A percentile compares a stretch with the other conserved stretches of the same genome.
phyloP scores from a whole-genome alignment of 2,329 filamentous ascomycete species.

The Fusarium cicatricum region DNA sequence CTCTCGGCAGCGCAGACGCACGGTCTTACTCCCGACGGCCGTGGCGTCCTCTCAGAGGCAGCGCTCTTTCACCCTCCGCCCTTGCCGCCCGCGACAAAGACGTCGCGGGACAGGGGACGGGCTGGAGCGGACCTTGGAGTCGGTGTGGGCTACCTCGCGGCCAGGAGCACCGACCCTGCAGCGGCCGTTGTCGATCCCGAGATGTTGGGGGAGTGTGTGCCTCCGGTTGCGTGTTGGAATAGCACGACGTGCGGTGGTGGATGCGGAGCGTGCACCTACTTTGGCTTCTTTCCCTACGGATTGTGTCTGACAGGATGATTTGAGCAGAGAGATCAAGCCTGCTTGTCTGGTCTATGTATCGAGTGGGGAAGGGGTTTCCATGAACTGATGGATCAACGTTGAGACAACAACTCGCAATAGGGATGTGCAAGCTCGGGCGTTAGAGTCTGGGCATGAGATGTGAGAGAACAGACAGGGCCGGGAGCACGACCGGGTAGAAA shows the following conservation, averaged over 20 bases:
- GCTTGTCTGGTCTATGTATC: neutral
- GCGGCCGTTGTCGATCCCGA: conserved; percentile 1
- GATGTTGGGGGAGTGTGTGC: conserved; percentile 13
- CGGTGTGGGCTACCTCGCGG: neutral
- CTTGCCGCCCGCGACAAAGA: neutral
- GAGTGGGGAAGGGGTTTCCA: neutral
- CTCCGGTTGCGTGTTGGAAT: conserved; percentile 18
- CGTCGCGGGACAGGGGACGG: no score
- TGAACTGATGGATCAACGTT: neutral
- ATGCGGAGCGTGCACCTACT: conserved; percentile 22
- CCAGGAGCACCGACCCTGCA: conserved; percentile 3
- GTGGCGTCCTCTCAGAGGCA: neutral
- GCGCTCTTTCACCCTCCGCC: neutral
- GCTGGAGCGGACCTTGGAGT: neutral
- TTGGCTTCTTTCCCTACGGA: conserved; percentile 23
- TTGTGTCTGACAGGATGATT: conserved; percentile 15
- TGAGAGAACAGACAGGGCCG: neutral
- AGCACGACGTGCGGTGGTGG: conserved; percentile 18
- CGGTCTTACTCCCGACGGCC: conserved; percentile 7
- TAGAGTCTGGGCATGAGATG: neutral
- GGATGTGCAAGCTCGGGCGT: neutral
- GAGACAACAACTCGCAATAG: neutral
- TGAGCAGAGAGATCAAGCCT: neutral
- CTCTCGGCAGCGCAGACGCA: neutral
- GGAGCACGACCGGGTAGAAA: conserved; percentile 2